These are phyloP conservation scores for Aspergillus sp. DNA, from an alignment of 2,329 filamentous ascomycete species.

Conservation along the genomic window DNA sequence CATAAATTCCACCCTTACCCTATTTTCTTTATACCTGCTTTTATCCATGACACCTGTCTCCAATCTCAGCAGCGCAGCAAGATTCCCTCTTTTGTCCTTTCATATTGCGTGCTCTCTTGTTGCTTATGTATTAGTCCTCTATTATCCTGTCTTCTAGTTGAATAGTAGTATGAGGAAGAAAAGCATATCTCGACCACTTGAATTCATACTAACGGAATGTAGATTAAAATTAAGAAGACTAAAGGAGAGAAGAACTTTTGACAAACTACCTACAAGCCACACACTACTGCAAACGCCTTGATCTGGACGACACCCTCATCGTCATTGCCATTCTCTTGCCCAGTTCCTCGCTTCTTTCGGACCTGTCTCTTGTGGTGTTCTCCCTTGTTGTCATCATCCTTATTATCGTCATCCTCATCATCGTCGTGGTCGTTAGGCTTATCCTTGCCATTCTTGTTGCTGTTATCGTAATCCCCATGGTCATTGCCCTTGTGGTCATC, in stretches of 20 bases:
- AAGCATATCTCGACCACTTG: constrained; percentile 8
- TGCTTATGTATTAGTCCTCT: constrained; percentile 27
- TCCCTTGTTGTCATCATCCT: not conserved
- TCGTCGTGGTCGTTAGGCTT: not conserved
- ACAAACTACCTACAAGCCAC: not conserved
- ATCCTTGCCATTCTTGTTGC: not conserved
- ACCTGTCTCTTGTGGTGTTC: not conserved
- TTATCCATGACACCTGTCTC: constrained; percentile 30
- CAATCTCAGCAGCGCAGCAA: constrained; percentile 41
- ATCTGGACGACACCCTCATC: not conserved
- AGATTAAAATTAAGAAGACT: too few relatives aligned
- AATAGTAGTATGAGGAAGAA: constrained; percentile 34
- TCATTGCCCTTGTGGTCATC: not conserved
- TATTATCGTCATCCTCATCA: not conserved
- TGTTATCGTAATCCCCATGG: not conserved
- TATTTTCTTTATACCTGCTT: constrained; percentile 20
- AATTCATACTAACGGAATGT: too few relatives aligned
- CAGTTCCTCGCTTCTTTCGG: not conserved
- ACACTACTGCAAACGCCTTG: not conserved
- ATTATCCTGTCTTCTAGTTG: constrained; percentile 28
- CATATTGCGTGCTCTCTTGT: constrained; percentile 29
- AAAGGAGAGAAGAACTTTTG: too few relatives aligned
- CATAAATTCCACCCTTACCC: constrained; percentile 25
- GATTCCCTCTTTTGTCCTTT: constrained; percentile 40
- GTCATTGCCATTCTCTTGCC: not conserved